These are phyloP conservation scores for Phialocephala sp. DNA, from an alignment of 2,329 filamentous ascomycete species.

Conservation along the genomic window DNA sequence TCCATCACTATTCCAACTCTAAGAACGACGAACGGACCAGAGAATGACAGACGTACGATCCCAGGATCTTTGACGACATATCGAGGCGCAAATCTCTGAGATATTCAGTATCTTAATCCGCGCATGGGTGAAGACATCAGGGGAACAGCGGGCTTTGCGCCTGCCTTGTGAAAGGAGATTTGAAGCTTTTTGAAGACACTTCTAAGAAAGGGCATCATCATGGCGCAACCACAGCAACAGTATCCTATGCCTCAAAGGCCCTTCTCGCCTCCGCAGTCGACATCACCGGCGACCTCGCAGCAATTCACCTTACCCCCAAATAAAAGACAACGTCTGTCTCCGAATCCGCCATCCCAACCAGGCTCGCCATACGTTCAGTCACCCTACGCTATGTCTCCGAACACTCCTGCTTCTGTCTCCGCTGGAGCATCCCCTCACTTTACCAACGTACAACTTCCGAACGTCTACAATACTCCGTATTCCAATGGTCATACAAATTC, in stretches of 20 bases:
- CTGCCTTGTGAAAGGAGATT: slow-evolving; percentile 38
- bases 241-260: slow-evolving; percentile 54
- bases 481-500: slow-evolving; percentile 37
- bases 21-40: too few relatives aligned
- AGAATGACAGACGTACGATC: not conserved
- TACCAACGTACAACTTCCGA: slow-evolving; percentile 38
- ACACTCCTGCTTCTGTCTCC: slow-evolving; percentile 39
- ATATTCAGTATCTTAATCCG: slow-evolving; percentile 8
- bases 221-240: slow-evolving; percentile 45
- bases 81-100: not conserved
- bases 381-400: slow-evolving; percentile 56
- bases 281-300: slow-evolving; percentile 65
- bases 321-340: slow-evolving; percentile 75
- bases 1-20: not conserved
- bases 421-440: slow-evolving; percentile 41
- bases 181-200: slow-evolving; percentile 23
- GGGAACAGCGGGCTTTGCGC: slow-evolving; percentile 41
- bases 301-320: slow-evolving; percentile 72
- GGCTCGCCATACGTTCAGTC: slow-evolving; percentile 64
- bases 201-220: slow-evolving; percentile 28
- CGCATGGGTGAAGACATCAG: slow-evolving; percentile 39
- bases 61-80: not conserved
- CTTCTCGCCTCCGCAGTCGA: slow-evolving; percentile 68
- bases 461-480: slow-evolving; percentile 44
- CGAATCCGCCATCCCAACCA: slow-evolving; percentile 71